These are phyloP conservation scores for Aspergillus aculeatinus DNA, from an alignment of 2,329 filamentous ascomycete species.

Conservation along the genomic window DNA sequence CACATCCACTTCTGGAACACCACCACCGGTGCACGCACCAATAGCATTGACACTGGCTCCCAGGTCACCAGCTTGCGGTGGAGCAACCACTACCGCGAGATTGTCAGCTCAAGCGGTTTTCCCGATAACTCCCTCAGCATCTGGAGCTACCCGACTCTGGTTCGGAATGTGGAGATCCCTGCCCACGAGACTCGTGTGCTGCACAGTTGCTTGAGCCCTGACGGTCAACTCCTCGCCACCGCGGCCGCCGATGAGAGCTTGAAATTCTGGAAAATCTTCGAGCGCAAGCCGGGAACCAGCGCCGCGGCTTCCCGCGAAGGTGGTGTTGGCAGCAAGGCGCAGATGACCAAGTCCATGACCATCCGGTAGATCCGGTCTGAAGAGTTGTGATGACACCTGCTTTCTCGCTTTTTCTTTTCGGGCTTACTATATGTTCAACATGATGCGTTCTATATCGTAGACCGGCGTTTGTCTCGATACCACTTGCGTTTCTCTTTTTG, in stretches of 20 bases:
- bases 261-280: constrained; percentile 99
- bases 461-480: constrained; percentile 5
- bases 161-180: constrained; percentile 96
- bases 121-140: constrained; percentile 99
- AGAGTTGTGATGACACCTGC: constrained; percentile 8
- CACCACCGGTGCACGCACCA: constrained; percentile 92
- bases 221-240: constrained; percentile 96
- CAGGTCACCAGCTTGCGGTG: constrained; percentile 95
- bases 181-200: constrained; percentile 95
- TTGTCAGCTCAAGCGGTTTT: constrained; percentile 95
- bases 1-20: constrained; percentile 99
- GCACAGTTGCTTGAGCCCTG: constrained; percentile 94
- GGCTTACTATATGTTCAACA: not conserved
- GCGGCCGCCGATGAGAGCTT: constrained; percentile 94
- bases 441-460: constrained; percentile 1
- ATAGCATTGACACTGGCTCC: constrained; percentile 97
- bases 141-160: constrained; percentile 96
- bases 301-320: constrained; percentile 63
- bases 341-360: constrained; percentile 93
- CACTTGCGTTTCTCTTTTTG: not conserved
- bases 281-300: constrained; percentile 85
- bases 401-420: constrained; percentile 10
- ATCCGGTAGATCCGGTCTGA: constrained; percentile 62
- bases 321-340: constrained; percentile 72
- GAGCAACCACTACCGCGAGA: constrained; percentile 96